Conservation (phyloP, 345 rosid species). For the Isatis tinctoria region DNA sequence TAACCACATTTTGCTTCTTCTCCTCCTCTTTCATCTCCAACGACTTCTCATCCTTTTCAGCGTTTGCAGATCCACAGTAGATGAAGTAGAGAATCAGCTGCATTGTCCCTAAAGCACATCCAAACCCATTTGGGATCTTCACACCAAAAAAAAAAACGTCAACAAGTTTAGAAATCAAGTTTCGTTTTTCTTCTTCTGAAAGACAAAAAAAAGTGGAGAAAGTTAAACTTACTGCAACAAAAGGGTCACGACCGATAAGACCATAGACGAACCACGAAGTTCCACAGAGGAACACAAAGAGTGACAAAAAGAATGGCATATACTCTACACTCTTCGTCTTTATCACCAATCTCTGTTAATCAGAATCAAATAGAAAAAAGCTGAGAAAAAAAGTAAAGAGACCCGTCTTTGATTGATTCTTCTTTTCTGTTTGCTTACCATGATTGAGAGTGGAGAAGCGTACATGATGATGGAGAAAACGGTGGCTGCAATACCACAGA, state of each 20-base stretch:
- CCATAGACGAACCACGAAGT: conserved; percentile 95
- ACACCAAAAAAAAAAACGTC: neutral
- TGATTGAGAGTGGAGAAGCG: conserved; percentile 88
- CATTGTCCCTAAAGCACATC: conserved; percentile 64
- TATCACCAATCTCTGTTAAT: conserved; percentile 75
- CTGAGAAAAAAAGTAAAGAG: neutral
- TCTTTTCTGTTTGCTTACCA: conserved; percentile 49
- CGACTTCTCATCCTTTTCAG: conserved; percentile 23
- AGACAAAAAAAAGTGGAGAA: neutral
- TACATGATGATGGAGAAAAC: conserved; percentile 95
- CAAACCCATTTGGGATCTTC: conserved; percentile 95
- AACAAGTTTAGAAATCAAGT: neutral
- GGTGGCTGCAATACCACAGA: conserved; percentile 79
- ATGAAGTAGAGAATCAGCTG: conserved; percentile 80
- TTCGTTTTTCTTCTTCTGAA: neutral
- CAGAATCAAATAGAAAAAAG: neutral
- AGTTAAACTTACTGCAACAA: conserved; percentile 60
- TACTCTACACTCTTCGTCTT: conserved; percentile 92
- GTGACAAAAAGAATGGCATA: conserved; percentile 95
- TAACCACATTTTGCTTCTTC: conserved; percentile 28
- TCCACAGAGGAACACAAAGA: conserved; percentile 88
- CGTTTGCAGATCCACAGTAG: conserved; percentile 44
- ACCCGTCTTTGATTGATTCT: neutral
- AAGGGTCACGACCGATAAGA: conserved; percentile 78
- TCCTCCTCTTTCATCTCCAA: conserved; percentile 38